These are phyloP conservation scores for Noccaea bulbosa DNA, from an alignment of 345 rosid species.

Conservation along the genomic window DNA sequence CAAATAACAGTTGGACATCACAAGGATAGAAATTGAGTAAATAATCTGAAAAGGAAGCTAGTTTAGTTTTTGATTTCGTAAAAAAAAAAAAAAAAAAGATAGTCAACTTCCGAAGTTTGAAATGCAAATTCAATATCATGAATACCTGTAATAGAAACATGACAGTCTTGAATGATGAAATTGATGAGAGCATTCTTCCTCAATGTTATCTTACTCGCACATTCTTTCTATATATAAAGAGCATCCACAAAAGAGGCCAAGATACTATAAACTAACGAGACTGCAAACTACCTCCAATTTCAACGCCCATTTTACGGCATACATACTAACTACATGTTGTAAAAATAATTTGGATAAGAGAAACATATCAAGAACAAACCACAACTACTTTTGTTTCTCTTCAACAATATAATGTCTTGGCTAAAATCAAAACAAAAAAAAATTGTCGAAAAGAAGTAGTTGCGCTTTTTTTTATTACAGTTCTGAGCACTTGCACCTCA, in stretches of 20 bases:
- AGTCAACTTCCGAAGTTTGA: not conserved
- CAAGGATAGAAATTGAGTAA: not conserved
- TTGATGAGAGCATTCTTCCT: too few species aligned
- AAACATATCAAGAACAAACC: not conserved
- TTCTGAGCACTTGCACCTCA: not conserved
- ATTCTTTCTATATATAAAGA: too few species aligned
- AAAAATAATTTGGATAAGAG: not conserved
- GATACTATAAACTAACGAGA: too few species aligned
- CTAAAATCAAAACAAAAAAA: not conserved
- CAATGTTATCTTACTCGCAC: too few species aligned
- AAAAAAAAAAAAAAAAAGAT: not conserved
- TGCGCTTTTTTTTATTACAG: constrained; percentile 2
- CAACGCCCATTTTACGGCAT: too few species aligned
- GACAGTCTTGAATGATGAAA: not conserved
- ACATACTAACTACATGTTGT: too few species aligned
- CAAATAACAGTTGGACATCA: not conserved
- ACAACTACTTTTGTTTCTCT: not conserved
- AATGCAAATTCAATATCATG: not conserved
- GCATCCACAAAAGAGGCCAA: too few species aligned
- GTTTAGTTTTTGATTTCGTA: not conserved
- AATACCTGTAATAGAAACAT: not conserved
- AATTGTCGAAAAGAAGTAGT: not conserved
- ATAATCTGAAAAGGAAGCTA: not conserved
- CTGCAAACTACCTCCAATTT: too few species aligned
- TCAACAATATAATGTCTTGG: not conserved